phyloP scores from a whole-genome alignment of 2,329 filamentous ascomycete genomes.

The Myriosclerotinia curreyana region DNA sequence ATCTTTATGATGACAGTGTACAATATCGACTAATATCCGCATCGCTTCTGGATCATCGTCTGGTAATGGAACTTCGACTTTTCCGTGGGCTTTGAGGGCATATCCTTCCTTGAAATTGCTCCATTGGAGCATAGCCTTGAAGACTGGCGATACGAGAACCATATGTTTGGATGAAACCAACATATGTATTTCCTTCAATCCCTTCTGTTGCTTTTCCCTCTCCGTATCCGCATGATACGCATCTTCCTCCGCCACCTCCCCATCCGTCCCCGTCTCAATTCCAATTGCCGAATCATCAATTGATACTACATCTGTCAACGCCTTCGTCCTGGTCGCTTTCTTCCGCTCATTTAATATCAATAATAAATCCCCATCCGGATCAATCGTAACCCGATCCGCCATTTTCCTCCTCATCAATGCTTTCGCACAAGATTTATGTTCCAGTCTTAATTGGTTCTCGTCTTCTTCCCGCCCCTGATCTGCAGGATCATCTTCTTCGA shows the following conservation, averaged over 20 bases:
- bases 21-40: conserved; percentile 38
- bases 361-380: conserved; percentile 18
- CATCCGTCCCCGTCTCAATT: neutral
- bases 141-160: conserved; percentile 33
- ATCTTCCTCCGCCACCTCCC: neutral
- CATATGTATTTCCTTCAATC: conserved; percentile 24
- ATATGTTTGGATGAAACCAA: conserved; percentile 32
- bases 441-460: conserved; percentile 9
- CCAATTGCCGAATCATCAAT: conserved; percentile 17
- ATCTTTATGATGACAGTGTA: conserved; percentile 32
- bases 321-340: neutral
- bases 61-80: conserved; percentile 32
- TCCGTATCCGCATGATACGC: neutral
- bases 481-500: neutral
- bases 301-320: neutral
- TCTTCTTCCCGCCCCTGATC: neutral
- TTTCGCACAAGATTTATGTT: conserved; percentile 6
- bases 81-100: conserved; percentile 20
- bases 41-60: conserved; percentile 40
- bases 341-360: conserved; percentile 12
- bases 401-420: conserved; percentile 7
- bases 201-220: neutral
- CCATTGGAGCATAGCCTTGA: conserved; percentile 34
- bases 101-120: conserved; percentile 31
- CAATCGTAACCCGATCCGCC: conserved; percentile 7